A percentile compares a stretch with the other conserved stretches of the same genome.
Evolutionary conservation across 768 basidiomycete species (phyloP).

Genomic region (Hortiboletus campestris): DNA sequence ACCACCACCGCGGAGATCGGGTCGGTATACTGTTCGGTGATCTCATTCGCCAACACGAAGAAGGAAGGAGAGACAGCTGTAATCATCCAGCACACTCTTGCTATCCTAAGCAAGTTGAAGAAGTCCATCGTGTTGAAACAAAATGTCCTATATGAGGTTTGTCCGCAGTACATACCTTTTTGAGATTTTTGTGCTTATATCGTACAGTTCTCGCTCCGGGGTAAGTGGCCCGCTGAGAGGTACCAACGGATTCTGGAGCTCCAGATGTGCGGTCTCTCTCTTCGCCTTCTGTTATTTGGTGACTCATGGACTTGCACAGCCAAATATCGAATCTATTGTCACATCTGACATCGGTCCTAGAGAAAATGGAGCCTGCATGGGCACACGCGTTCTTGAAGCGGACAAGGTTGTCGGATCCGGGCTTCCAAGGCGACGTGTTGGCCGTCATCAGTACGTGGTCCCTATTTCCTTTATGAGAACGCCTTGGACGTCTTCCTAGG

Average conservation of each 20-base stretch:
- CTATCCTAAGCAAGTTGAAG: constrained; percentile 71
- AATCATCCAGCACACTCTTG: constrained; percentile 66
- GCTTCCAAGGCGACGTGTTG: constrained; percentile 82
- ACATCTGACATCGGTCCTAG: constrained; percentile 70
- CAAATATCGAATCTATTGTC: constrained; percentile 68
- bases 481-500: constrained; percentile 37
- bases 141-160: constrained; percentile 68
- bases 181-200: background rate
- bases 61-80: constrained; percentile 47
- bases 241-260: constrained; percentile 69
- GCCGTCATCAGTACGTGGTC: constrained; percentile 67
- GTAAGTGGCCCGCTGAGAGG: constrained; percentile 76
- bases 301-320: constrained; percentile 35
- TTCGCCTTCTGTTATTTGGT: background rate
- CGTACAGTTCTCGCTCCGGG: constrained; percentile 67
- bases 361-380: constrained; percentile 76
- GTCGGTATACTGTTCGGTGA: constrained; percentile 68
- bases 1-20: constrained; percentile 69
- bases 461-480: background rate
- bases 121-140: constrained; percentile 53
- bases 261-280: constrained; percentile 51
- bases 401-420: constrained; percentile 71
- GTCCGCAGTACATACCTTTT: constrained; percentile 6
- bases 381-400: constrained; percentile 69
- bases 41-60: constrained; percentile 66